Conservation (phyloP, 2,329 filamentous ascomycete genomes). For the Colletotrichum sidae region DNA sequence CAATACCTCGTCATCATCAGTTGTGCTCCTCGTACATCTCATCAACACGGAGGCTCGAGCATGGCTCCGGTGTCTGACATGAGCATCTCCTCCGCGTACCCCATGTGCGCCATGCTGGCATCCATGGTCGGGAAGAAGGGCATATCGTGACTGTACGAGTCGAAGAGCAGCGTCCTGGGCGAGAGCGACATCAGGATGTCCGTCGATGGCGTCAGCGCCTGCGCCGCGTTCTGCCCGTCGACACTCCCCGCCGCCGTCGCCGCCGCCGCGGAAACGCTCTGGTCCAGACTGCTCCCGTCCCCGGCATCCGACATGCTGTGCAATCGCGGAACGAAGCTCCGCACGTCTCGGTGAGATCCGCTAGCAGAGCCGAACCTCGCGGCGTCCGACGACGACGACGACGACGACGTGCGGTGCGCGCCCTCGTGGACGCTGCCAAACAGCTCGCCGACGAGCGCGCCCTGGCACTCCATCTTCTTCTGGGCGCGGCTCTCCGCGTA, state of each 20-base stretch:
- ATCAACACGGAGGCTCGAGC: constrained; percentile 26
- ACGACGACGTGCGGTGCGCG: neutral
- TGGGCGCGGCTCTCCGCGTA: constrained; percentile 40
- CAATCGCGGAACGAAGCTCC: neutral
- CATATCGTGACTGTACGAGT: constrained; percentile 39
- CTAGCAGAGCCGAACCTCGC: neutral
- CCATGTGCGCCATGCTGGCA: constrained; percentile 28
- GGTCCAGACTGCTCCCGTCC: constrained; percentile 4
- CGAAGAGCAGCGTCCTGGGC: constrained; percentile 39
- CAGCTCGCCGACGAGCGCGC: constrained; percentile 40
- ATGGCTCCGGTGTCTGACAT: constrained; percentile 10
- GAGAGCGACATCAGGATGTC: constrained; percentile 40
- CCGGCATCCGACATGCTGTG: neutral
- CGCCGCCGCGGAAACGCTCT: constrained; percentile 4
- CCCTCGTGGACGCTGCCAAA: constrained; percentile 42
- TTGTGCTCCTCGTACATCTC: neutral
- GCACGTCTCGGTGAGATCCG: neutral
- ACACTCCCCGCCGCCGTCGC: constrained; percentile 8
- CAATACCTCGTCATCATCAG: too few species aligned
- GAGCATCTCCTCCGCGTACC: constrained; percentile 26
- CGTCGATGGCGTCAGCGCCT: constrained; percentile 26
- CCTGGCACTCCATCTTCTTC: constrained; percentile 41
- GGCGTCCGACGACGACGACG: neutral
- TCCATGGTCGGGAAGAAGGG: constrained; percentile 42
- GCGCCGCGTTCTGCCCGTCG: constrained; percentile 24